These are phyloP conservation scores for Gnetum montanum DNA, from an alignment of 75 land plant species.

Conservation along the genomic window DNA sequence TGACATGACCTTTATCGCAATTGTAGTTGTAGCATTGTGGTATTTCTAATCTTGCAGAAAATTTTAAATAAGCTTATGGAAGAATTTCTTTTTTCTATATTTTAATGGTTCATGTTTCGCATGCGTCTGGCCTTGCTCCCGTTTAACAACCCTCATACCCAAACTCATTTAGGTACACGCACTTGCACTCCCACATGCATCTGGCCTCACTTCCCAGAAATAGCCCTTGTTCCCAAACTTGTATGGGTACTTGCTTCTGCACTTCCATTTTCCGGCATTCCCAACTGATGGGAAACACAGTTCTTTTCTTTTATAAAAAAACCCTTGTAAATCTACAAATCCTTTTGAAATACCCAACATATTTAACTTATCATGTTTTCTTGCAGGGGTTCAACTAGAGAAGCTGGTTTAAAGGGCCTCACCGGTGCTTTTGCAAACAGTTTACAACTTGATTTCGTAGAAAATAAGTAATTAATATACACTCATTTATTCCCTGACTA, in stretches of 20 bases:
- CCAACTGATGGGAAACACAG: neutral
- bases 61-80: too few species aligned
- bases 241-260: too few species aligned
- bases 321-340: neutral
- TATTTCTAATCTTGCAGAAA: too few species aligned
- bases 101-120: too few species aligned
- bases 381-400: slow-evolving; percentile 64
- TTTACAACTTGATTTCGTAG: slow-evolving; percentile 54
- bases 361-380: neutral
- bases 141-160: too few species aligned
- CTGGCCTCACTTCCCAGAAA: neutral
- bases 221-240: neutral
- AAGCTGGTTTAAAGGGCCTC: slow-evolving; percentile 57
- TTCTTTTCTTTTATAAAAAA: neutral
- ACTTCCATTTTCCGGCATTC: neutral
- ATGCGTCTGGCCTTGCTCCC: too few species aligned
- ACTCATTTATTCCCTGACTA: neutral
- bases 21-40: too few species aligned
- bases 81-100: too few species aligned
- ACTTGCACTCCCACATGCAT: neutral
- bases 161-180: too few species aligned
- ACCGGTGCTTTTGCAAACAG: slow-evolving; percentile 44
- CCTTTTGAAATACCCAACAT: neutral
- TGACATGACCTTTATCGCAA: too few species aligned
- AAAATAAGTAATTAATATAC: slow-evolving; percentile 28